Evolutionary conservation across 1,139 yeast species (phyloP).

Genomic region (Yamadazyma siamensis): DNA sequence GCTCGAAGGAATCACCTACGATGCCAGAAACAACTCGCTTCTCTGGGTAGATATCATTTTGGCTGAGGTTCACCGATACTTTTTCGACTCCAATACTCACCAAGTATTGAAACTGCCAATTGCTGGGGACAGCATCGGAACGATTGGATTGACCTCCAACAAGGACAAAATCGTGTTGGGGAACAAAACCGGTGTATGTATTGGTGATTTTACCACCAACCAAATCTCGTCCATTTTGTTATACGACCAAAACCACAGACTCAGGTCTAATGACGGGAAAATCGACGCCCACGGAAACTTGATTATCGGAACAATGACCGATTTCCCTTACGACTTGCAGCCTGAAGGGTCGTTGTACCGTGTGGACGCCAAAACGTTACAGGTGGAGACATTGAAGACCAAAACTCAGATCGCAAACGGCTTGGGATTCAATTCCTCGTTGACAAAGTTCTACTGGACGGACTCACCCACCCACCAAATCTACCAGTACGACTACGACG

Average conservation of each 20-base stretch:
- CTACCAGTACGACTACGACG: slow-evolving; percentile 61
- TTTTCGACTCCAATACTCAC: slow-evolving; percentile 28
- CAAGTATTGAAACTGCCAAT: slow-evolving; percentile 38
- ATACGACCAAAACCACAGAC: slow-evolving; percentile 39
- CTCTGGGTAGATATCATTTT: slow-evolving; percentile 69
- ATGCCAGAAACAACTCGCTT: slow-evolving; percentile 51
- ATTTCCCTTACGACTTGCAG: slow-evolving; percentile 28
- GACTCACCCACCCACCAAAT: slow-evolving; percentile 62
- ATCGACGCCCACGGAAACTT: slow-evolving; percentile 67
- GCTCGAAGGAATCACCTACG: slow-evolving; percentile 67
- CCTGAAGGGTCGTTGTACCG: slow-evolving; percentile 46
- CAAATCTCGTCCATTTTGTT: slow-evolving; percentile 40
- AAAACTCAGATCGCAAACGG: slow-evolving; percentile 66
- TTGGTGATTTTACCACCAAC: slow-evolving; percentile 41
- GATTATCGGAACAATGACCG: slow-evolving; percentile 74
- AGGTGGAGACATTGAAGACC: slow-evolving; percentile 29
- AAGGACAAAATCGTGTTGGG: slow-evolving; percentile 47
- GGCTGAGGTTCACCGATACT: slow-evolving; percentile 54
- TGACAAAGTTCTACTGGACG: slow-evolving; percentile 60
- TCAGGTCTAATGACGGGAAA: slow-evolving; percentile 73
- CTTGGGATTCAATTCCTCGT: slow-evolving; percentile 61
- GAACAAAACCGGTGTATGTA: slow-evolving; percentile 54
- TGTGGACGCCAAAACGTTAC: slow-evolving; percentile 32
- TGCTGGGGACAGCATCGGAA: slow-evolving; percentile 50
- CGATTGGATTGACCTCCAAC: slow-evolving; percentile 54